Conservation (phyloP, 2,329 filamentous ascomycete genomes). For the Sordariomycetes sp. region DNA sequence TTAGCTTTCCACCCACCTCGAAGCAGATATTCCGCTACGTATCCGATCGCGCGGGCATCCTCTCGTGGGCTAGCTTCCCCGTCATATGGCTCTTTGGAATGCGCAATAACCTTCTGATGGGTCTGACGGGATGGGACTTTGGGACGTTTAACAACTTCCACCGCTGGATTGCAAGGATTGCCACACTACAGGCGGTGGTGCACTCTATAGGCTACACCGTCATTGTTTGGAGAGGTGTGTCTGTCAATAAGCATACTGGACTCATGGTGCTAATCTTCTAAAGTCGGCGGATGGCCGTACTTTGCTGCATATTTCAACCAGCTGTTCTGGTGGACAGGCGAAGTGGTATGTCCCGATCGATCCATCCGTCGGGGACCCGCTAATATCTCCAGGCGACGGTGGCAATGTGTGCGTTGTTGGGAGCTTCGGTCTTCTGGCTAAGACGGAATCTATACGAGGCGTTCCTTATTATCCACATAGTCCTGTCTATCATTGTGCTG, state of each 20-base stretch:
- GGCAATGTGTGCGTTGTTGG: conserved; percentile 28
- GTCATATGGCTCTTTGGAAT: conserved; percentile 54
- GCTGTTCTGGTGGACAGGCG: conserved; percentile 36
- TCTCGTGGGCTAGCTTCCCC: conserved; percentile 50
- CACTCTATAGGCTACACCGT: conserved; percentile 48
- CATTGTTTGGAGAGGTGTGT: conserved; percentile 22
- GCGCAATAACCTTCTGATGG: conserved; percentile 53
- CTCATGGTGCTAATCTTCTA: neutral
- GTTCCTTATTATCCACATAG: conserved; percentile 35
- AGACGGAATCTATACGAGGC: conserved; percentile 37
- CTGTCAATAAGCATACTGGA: neutral
- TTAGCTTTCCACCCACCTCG: conserved; percentile 16
- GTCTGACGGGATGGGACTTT: conserved; percentile 57
- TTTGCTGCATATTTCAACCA: conserved; percentile 23
- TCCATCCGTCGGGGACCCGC: neutral
- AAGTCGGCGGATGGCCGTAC: conserved; percentile 22
- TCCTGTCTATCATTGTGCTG: conserved; percentile 33
- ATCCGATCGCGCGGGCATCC: conserved; percentile 49
- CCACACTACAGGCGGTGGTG: conserved; percentile 46
- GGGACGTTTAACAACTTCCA: conserved; percentile 55
- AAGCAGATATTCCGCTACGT: conserved; percentile 36
- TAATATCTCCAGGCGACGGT: conserved; percentile 20
- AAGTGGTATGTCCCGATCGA: conserved; percentile 20
- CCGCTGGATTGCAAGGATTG: conserved; percentile 49
- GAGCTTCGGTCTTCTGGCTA: conserved; percentile 35